Evolutionary conservation across 495 filamentous ascomycete species (phyloP).

Genomic region (Lasiosphaeria hispida): DNA sequence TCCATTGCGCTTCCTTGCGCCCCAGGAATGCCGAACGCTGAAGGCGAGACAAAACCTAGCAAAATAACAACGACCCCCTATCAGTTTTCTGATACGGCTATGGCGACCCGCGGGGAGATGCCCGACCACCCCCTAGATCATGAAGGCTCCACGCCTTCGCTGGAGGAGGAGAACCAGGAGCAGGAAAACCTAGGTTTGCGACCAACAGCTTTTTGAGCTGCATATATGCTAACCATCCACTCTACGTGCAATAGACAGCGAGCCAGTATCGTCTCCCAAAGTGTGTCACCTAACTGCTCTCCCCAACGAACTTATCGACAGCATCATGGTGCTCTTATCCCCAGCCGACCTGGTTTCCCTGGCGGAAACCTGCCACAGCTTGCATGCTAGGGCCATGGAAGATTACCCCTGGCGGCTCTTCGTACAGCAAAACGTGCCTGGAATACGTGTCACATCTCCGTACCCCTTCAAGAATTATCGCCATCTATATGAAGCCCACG

Average conservation of each 20-base stretch:
- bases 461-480: conserved; percentile 60
- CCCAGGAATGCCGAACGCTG: too few species aligned
- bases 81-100: too few species aligned
- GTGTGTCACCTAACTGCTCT: conserved; percentile 38
- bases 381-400: conserved; percentile 50
- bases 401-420: conserved; percentile 63
- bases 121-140: too few species aligned
- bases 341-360: conserved; percentile 55
- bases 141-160: too few species aligned
- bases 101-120: too few species aligned
- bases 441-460: conserved; percentile 49
- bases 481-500: conserved; percentile 68
- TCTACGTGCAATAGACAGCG: background rate
- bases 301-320: conserved; percentile 62
- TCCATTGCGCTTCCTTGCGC: too few species aligned
- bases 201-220: background rate
- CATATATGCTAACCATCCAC: background rate
- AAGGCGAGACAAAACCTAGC: too few species aligned
- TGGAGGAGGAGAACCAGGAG: too few species aligned
- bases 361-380: conserved; percentile 52
- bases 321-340: conserved; percentile 59
- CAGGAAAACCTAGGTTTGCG: background rate
- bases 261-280: conserved; percentile 28
- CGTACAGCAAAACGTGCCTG: conserved; percentile 61
- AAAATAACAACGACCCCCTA: too few species aligned